Base-by-base conservation (phyloP, 257 asterid species). In the Eustoma russellianum region DNA sequence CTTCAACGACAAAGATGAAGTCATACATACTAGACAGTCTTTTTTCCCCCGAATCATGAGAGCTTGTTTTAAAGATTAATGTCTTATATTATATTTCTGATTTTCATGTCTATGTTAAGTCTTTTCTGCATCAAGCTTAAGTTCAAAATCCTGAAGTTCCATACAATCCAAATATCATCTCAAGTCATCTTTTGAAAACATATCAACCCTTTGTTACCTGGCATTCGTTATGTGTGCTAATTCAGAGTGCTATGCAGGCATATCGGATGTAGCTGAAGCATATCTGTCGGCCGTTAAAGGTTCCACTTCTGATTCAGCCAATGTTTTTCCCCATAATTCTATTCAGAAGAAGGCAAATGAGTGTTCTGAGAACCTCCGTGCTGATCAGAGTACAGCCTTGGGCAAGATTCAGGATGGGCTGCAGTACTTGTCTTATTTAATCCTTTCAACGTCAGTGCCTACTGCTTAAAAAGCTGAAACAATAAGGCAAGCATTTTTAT, bases 401-500 rank as follows among this genome's bases (percentile, higher is more conserved):
- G 80, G 83, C 17, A 91, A 80, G 71, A 62, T 91, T 76, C 85
- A 84, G 75, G 98, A 91, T 8, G 97, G 97, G 50, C 83, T 91
- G 50, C 95, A 70, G 13, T 81, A 64, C 54, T 70, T 91, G 70
- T 73, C 89, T 7, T 80, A 76, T 65, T 66, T 91, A 44, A 79
- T 91, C 55, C 60, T 87, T 65, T 75, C 92, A 33, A 74, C 87
- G 62, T 78, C 98, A 50, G 75, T 91, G 83, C 83, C 96, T 58
- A 60, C 81, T 59, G 76, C 81, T 67, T 82, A 79, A 79, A 79
- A 79, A 55, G 41, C 44, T 6, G 1, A 33, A 33, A 5, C 53
- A 30, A 41, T 16, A 18, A 50, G 52, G 33, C 66, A 50, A 47
- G 33, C 53, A 12, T 28, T 33, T 17, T 44, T 59, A 19, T 16